Evolutionary conservation across 352 stramenopile species (phyloP).

Genomic region (Phytophthora europaea): DNA sequence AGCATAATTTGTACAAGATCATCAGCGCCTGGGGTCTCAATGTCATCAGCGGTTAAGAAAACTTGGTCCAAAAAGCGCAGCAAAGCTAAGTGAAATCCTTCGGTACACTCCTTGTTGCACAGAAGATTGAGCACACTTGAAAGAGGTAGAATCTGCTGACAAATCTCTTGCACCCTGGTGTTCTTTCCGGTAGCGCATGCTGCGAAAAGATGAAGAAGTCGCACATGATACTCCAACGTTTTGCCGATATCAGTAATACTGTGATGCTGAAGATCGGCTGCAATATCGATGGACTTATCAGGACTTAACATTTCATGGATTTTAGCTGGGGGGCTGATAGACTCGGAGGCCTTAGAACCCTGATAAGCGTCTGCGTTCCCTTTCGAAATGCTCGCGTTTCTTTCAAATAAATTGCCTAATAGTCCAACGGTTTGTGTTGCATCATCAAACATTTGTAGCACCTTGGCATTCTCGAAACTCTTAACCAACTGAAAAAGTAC

Average conservation of each 20-base stretch:
- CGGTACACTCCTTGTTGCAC: conserved; percentile 46
- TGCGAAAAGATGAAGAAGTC: conserved; percentile 69
- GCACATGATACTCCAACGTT: conserved; percentile 64
- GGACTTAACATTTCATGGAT: background rate
- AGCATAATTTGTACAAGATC: conserved; percentile 50
- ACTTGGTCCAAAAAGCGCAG: conserved; percentile 72
- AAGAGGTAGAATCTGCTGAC: conserved; percentile 71
- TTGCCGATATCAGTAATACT: conserved; percentile 31
- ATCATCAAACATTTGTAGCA: conserved; percentile 72
- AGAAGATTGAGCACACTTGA: conserved; percentile 53
- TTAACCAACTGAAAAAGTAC: conserved; percentile 80
- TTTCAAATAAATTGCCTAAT: conserved; percentile 47
- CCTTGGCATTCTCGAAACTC: conserved; percentile 54
- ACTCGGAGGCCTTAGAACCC: background rate
- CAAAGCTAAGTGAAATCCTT: conserved; percentile 60
- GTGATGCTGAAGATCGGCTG: background rate
- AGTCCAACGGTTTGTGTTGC: conserved; percentile 29
- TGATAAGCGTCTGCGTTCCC: conserved; percentile 1
- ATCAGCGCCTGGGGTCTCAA: conserved; percentile 53
- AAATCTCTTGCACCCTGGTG: conserved; percentile 70
- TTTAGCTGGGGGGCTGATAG: background rate
- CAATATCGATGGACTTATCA: background rate
- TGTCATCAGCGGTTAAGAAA: conserved; percentile 68
- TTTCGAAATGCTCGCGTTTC: conserved; percentile 26
- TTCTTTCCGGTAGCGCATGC: conserved; percentile 72